phyloP scores from a whole-genome alignment of 768 basidiomycete genomes.

The Lentinus tigrinus region DNA sequence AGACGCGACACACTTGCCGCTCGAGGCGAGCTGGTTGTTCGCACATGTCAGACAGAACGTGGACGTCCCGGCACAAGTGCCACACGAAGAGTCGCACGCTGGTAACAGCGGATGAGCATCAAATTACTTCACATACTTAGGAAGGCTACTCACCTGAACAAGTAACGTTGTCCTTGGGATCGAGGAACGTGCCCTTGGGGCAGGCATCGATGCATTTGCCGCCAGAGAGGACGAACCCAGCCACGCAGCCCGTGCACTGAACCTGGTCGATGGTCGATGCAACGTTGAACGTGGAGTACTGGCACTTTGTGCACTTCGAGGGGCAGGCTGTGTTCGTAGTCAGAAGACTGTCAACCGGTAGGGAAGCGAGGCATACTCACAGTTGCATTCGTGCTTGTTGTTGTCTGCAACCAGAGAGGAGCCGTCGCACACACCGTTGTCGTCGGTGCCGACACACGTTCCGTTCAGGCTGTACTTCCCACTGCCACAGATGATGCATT shows the following conservation, averaged over 20 bases:
- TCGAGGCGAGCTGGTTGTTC: conserved; percentile 61
- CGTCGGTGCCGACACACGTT: conserved; percentile 63
- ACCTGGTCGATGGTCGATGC: conserved; percentile 63
- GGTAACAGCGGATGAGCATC: conserved; percentile 8
- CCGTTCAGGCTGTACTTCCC: conserved; percentile 67
- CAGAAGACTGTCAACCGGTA: background rate
- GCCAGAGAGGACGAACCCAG: conserved; percentile 69
- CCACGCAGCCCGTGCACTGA: conserved; percentile 77
- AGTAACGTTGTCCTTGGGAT: conserved; percentile 67
- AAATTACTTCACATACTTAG: background rate
- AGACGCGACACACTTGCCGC: conserved; percentile 70
- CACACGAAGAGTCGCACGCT: conserved; percentile 75
- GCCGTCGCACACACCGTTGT: conserved; percentile 71
- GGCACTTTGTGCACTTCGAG: conserved; percentile 76
- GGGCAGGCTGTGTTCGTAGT: conserved; percentile 60
- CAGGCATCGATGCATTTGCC: conserved; percentile 72
- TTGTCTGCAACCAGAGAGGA: conserved; percentile 77
- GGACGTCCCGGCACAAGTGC: conserved; percentile 65
- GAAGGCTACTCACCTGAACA: conserved; percentile 58
- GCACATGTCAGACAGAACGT: conserved; percentile 75
- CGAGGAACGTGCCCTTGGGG: conserved; percentile 71
- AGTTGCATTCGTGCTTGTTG: conserved; percentile 79
- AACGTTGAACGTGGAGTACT: conserved; percentile 67
- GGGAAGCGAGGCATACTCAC: conserved; percentile 42
- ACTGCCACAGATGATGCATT: conserved; percentile 67